Evolutionary conservation across 2,329 filamentous ascomycete genomes (phyloP).

Genomic region (Hawksworthiomyces lignivorus): DNA sequence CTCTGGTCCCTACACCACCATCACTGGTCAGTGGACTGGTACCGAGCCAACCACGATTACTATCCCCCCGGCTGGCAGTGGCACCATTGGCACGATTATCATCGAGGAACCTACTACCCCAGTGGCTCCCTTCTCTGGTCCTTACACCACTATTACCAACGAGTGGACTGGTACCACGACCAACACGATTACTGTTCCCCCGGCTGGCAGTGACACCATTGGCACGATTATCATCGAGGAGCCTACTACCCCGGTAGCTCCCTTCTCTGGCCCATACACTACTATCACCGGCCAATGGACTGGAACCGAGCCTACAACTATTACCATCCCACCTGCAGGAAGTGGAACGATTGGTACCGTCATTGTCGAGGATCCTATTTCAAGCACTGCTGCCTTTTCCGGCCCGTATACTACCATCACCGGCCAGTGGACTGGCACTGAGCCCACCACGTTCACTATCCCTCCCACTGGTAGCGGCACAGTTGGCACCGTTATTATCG

Average conservation of each 20-base stretch:
- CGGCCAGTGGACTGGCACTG: slow-evolving; percentile 7
- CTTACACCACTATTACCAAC: slow-evolving; percentile 4
- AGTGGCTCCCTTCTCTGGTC: background rate
- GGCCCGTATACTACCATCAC: slow-evolving; percentile 12
- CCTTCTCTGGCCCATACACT: slow-evolving; percentile 15
- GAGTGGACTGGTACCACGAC: slow-evolving; percentile 1
- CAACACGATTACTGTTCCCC: background rate
- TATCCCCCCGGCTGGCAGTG: background rate
- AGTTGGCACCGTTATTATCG: slow-evolving; percentile 13
- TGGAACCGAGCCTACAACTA: slow-evolving; percentile 10
- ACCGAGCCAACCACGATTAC: slow-evolving; percentile 1
- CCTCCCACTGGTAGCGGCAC: slow-evolving; percentile 6
- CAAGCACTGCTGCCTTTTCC: background rate
- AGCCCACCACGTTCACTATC: slow-evolving; percentile 6
- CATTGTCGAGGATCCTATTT: slow-evolving; percentile 9
- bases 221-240: slow-evolving; percentile 7
- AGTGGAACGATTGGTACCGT: slow-evolving; percentile 10
- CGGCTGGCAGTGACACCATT: background rate
- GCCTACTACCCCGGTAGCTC: background rate
- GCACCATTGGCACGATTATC: background rate
- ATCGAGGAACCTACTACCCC: background rate
- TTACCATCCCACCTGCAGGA: slow-evolving; percentile 11
- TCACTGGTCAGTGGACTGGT: slow-evolving; percentile 1
- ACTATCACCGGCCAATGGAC: slow-evolving; percentile 15
- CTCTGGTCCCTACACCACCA: slow-evolving; percentile 3